Percentiles rank a stretch among this genome's conserved stretches.
These are phyloP conservation scores for Huntiella abstrusa DNA, from an alignment of 2,329 filamentous ascomycete species.

Conservation along the genomic window DNA sequence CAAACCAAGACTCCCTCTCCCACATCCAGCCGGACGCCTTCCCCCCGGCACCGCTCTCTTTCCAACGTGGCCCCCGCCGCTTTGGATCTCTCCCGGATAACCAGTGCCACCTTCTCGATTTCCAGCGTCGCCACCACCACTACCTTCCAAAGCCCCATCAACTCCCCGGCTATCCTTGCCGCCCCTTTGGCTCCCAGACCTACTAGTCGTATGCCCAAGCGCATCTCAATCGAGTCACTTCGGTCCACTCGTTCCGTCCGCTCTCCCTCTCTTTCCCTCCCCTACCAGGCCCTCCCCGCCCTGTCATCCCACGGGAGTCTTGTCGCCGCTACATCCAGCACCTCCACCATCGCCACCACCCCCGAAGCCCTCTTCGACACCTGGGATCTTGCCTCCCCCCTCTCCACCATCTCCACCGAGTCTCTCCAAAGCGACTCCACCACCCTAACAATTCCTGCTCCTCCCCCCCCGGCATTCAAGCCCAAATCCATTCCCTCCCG, in stretches of 20 bases:
- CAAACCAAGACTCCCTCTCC: constrained; percentile 4
- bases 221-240: constrained; percentile 10
- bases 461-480: constrained; percentile 3
- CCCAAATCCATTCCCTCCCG: constrained; percentile 8
- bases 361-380: constrained; percentile 6
- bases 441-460: neutral
- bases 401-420: constrained; percentile 1
- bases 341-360: neutral
- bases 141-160: constrained; percentile 8
- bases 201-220: constrained; percentile 8
- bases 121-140: constrained; percentile 4
- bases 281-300: neutral
- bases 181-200: constrained; percentile 10
- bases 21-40: constrained; percentile 5
- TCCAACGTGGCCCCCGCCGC: neutral
- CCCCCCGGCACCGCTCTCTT: neutral
- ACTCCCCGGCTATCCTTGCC: constrained; percentile 4
- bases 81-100: constrained; percentile 8
- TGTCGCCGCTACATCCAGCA: neutral
- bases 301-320: neutral
- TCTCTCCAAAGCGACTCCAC: constrained; percentile 6
- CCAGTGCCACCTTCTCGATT: constrained; percentile 9
- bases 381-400: constrained; percentile 3
- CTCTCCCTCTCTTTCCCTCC: neutral
- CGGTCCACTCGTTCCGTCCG: constrained; percentile 4